Base-by-base conservation (phyloP, 352 stramenopile genomes). In the Pythium utonaiense region DNA sequence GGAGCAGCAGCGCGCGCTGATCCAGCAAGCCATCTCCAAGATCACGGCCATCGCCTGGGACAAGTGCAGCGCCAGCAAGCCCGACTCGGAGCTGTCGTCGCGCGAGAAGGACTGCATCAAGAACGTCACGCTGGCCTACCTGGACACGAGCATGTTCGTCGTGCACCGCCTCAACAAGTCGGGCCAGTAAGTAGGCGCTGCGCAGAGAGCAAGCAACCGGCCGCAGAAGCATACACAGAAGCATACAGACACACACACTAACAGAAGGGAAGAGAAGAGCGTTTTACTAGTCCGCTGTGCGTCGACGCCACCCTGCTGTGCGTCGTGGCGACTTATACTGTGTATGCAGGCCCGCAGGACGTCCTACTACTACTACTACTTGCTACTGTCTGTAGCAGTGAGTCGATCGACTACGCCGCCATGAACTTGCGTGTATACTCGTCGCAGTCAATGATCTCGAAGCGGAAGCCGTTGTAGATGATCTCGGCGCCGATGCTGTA, bases 31-130 rank as follows among this genome's bases (percentile, higher is more conserved):
- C 48, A 83, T 96, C 54, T 85, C 83, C 57, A 96, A 95, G 80
- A 93, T 96, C 68, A 93, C 88, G 53, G 81, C 85, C 19, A 79
- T 95, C 53, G 88, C 86, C 30, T 96, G 86, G 86, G 86, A 95
- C 69, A 96, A 93, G 67, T 96, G 88, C 69, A 93, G 83, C 67
- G 83, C 80, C 51, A 80, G 65, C 71, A 93, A 91, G 66, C 84
- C 86, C 31, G 86, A 94, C 68, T 75, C 75, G 57, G 80, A 91
- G 63, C 83, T 96, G 40, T 86, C 80, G 54, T 90, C 73, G 62
- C 86, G 79, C 61, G 86, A 96, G 59, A 70, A 71, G 48, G 77
- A 89, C 50, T 96, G 88, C 70, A 91, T 96, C 66, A 89, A 90
- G 79, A 94, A 94, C 76, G 79, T 90, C 62, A 91, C 86, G 60